Percentiles rank a stretch among this genome's conserved stretches.
Evolutionary conservation across 108 stramenopile genomes (phyloP).

Genomic region (Nitzschia sp.): DNA sequence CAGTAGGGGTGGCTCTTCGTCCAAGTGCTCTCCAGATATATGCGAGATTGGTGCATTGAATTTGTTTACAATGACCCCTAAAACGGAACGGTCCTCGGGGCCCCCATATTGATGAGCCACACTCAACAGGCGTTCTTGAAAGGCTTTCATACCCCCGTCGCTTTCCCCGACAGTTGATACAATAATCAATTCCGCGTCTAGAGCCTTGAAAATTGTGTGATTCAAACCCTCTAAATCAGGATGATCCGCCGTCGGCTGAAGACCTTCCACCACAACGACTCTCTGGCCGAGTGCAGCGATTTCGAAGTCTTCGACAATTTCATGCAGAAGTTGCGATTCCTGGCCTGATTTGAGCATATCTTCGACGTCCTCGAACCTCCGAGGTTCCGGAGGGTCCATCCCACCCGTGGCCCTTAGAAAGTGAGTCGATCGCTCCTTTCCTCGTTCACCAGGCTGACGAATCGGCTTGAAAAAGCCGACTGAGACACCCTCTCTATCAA

Average conservation of each 20-base stretch:
- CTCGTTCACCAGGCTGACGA: slow-evolving; percentile 8
- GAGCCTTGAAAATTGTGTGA: slow-evolving; percentile 18
- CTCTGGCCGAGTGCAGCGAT: background rate
- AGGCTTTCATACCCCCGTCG: background rate
- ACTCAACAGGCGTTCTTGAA: background rate
- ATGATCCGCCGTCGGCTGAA: slow-evolving; percentile 25
- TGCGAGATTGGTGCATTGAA: slow-evolving; percentile 22
- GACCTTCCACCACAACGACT: slow-evolving; percentile 26
- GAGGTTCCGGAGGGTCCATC: slow-evolving; percentile 9
- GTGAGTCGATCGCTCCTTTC: slow-evolving; percentile 21
- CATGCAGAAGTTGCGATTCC: slow-evolving; percentile 4
- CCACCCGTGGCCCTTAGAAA: slow-evolving; percentile 6
- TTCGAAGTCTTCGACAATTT: slow-evolving; percentile 25
- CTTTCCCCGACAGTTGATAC: slow-evolving; percentile 7
- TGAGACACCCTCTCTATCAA: slow-evolving; percentile 22
- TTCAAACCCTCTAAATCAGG: slow-evolving; percentile 22
- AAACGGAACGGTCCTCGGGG: slow-evolving; percentile 8
- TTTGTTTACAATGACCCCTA: slow-evolving; percentile 33
- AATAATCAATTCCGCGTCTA: slow-evolving; percentile 31
- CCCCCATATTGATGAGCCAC: slow-evolving; percentile 15
- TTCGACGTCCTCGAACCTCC: slow-evolving; percentile 9
- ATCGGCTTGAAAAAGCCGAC: slow-evolving; percentile 29
- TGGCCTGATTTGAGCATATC: slow-evolving; percentile 14
- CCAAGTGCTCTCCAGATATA: background rate
- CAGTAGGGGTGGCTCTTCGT: background rate